Evolutionary conservation across 352 stramenopile species (phyloP).

Genomic region (Phytophthora syringae): DNA sequence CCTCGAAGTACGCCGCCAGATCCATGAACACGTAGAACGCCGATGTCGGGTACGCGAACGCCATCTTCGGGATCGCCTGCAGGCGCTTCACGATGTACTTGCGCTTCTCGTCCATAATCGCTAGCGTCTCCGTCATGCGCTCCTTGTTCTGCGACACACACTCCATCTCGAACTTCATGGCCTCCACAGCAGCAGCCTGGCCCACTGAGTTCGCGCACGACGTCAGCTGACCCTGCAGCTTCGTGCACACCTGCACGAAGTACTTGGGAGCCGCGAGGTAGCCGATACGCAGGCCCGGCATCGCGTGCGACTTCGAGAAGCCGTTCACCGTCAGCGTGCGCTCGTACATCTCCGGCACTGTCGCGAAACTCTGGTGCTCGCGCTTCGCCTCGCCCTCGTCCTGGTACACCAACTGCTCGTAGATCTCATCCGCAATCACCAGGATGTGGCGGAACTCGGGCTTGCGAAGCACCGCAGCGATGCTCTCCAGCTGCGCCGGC

Average conservation of each 20-base stretch:
- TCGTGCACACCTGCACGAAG: too few relatives aligned
- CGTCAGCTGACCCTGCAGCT: too few relatives aligned
- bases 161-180: constrained; percentile 87
- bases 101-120: constrained; percentile 86
- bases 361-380: constrained; percentile 77
- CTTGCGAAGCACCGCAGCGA: constrained; percentile 63
- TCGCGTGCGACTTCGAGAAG: constrained; percentile 97
- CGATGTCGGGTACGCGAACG: constrained; percentile 87
- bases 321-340: constrained; percentile 96
- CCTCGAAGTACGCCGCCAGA: constrained; percentile 83
- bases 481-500: constrained; percentile 54
- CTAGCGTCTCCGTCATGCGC: constrained; percentile 61
- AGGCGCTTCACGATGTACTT: constrained; percentile 91
- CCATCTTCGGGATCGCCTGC: constrained; percentile 81
- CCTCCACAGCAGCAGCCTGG: constrained; percentile 91
- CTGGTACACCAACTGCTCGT: constrained; percentile 95
- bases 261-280: too few relatives aligned
- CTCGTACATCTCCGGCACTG: constrained; percentile 85
- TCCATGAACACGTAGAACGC: constrained; percentile 97
- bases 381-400: constrained; percentile 61
- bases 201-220: too few relatives aligned
- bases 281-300: constrained; percentile 97
- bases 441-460: constrained; percentile 79
- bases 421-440: constrained; percentile 96
- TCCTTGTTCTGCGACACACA: constrained; percentile 50